Evolutionary conservation across 352 stramenopile genomes (phyloP), one percentile per base, ranked within the genome.

Genomic region (Halophytophthora batemanensis): DNA sequence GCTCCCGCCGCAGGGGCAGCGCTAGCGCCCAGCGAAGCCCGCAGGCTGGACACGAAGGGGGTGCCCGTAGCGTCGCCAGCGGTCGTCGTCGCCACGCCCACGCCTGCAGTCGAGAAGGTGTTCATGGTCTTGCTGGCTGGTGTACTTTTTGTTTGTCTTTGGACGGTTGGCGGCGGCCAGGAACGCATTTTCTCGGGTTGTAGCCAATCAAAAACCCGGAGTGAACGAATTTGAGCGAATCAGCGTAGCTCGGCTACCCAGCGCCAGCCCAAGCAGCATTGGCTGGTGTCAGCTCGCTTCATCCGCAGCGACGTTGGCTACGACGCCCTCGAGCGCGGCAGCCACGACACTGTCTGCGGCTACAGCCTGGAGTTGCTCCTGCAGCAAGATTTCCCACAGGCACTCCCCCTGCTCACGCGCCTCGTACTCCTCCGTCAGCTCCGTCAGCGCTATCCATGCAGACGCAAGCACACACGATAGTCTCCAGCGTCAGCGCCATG

Each of bases 21-120:
- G 8, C 44, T 46, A n/a, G 35, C 19, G 14, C 38, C 47, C 12
- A 78, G 45, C 37, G 64, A 66, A 34, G 61, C 60, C 38, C 71
- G 68, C 29, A 82, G 42, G 45, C 61, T 74, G 15, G 71, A 79
- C 45, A 73, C 68, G 59, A 79, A 82, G 31, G 71, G 50, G 23
- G 64, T 51, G 25, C 4, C 4, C 25, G 25, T 8, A 4, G 25
- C 25, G 25, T 8, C 25, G 25, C 25, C 25, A 31, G 25, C 25
- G 25, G 4, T 31, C 25, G 25, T 31, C 25, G 25, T 31, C 25
- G 25, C 25, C 25, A 31, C 8, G 25, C 25, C 8, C 25, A 31
- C 8, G 25, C 25, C 25, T 31, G 25, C 25, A 31, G 25, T 31
- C 25, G 25, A 10, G 25, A 31, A 31, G 25, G 4, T 31, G 8